These are phyloP conservation scores for Nicotiana paniculata DNA, from an alignment of 257 asterid genomes.

Conservation along the genomic window DNA sequence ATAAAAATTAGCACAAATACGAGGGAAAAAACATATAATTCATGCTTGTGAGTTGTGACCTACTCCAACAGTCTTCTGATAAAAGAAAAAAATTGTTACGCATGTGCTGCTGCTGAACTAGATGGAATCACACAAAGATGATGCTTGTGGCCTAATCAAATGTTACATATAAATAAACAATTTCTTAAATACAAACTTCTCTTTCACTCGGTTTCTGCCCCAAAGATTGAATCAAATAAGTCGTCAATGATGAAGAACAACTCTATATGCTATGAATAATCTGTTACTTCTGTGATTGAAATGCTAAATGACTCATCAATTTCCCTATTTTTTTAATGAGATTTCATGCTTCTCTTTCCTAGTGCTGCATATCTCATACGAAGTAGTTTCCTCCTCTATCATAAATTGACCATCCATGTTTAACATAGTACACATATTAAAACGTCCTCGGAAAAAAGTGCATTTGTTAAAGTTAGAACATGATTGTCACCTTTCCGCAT, in stretches of 20 bases:
- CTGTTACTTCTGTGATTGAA: not conserved
- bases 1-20: not conserved
- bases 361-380: not conserved
- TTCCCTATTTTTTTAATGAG: not conserved
- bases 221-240: not conserved
- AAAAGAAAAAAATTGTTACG: not conserved
- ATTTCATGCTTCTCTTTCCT: constrained; percentile 2
- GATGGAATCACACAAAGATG: not conserved
- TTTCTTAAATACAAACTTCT: not conserved
- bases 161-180: not conserved
- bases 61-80: not conserved
- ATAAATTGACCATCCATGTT: not conserved
- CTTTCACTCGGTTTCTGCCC: not conserved
- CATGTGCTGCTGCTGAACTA: not conserved
- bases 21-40: not conserved
- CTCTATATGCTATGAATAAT: not conserved
- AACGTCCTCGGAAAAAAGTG: not conserved
- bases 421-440: not conserved
- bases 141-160: not conserved
- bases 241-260: not conserved
- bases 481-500: not conserved
- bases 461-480: not conserved
- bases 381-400: not conserved
- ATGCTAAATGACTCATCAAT: not conserved
- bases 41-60: not conserved